Conservation (phyloP, 192 early-diverging fungal genomes). For the Umbelopsis isabellina region DNA sequence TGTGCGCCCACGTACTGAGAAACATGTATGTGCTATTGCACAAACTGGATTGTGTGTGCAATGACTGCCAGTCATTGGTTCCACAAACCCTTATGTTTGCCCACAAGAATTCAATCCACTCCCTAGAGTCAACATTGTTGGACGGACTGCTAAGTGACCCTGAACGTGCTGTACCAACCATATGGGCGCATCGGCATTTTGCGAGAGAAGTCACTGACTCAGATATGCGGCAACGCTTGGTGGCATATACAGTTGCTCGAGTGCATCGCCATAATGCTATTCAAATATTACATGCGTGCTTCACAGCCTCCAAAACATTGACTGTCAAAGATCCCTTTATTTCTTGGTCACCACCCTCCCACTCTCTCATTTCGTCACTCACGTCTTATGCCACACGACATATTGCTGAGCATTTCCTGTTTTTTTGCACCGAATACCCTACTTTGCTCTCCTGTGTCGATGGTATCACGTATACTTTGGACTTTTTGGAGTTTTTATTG, state of each 20-base stretch:
- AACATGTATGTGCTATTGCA: slow-evolving; percentile 15
- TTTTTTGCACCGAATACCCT: slow-evolving; percentile 39
- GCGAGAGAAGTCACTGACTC: slow-evolving; percentile 10
- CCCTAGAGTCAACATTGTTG: not conserved
- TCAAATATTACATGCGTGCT: slow-evolving; percentile 35
- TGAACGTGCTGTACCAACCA: slow-evolving; percentile 29
- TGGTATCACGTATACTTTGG: slow-evolving; percentile 37
- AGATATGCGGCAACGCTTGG: slow-evolving; percentile 12
- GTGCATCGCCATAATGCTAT: slow-evolving; percentile 32
- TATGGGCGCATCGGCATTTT: slow-evolving; percentile 29
- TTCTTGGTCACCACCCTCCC: slow-evolving; percentile 17
- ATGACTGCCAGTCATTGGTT: slow-evolving; percentile 2
- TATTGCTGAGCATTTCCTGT: slow-evolving; percentile 33
- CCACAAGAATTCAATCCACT: slow-evolving; percentile 15
- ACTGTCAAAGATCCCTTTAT: slow-evolving; percentile 1
- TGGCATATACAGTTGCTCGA: slow-evolving; percentile 12
- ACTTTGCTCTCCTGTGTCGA: slow-evolving; percentile 37
- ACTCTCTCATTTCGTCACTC: slow-evolving; percentile 17
- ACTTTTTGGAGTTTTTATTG: slow-evolving; percentile 35
- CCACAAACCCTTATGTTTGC: slow-evolving; percentile 20
- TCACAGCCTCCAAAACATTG: slow-evolving; percentile 25
- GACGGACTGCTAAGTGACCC: slow-evolving; percentile 25
- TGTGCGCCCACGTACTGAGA: slow-evolving; percentile 7
- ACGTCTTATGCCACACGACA: slow-evolving; percentile 18
- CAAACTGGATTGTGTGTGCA: slow-evolving; percentile 26